phyloP scores from a whole-genome alignment of 2,329 filamentous ascomycete species.

The Alternaria sp. region DNA sequence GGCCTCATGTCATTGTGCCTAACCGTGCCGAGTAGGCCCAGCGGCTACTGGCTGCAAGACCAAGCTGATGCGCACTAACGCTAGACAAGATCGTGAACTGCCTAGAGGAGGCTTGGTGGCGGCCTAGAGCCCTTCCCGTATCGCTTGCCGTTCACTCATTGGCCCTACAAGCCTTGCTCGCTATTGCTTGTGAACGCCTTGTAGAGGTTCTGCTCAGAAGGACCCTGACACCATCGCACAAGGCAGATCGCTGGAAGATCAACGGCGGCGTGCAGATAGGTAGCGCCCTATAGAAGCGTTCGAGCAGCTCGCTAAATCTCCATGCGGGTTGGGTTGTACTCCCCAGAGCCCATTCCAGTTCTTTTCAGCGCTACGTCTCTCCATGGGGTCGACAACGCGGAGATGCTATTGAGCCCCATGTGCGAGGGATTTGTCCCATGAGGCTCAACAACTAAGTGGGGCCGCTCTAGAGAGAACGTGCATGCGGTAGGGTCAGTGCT shows the following conservation, averaged over 20 bases:
- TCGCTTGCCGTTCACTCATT: constrained; percentile 8
- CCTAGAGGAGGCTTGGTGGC: constrained; percentile 13
- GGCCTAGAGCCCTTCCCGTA: constrained; percentile 2
- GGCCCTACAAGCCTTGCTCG: constrained; percentile 11
- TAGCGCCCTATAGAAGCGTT: constrained; percentile 1
- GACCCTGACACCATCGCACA: constrained; percentile 5
- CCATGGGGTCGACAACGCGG: constrained; percentile 36
- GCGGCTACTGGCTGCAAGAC: constrained; percentile 22
- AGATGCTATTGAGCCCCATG: constrained; percentile 32
- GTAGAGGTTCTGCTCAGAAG: constrained; percentile 5
- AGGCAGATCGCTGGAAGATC: constrained; percentile 9
- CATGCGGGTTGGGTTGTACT: constrained; percentile 2
- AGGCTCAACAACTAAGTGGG: constrained; percentile 42
- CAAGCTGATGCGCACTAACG: constrained; percentile 12
- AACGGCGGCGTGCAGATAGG: constrained; percentile 13
- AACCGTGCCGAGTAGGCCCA: constrained; percentile 13
- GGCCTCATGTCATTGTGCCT: constrained; percentile 16
- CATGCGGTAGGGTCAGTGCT: constrained; percentile 12
- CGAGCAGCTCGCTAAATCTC: neutral
- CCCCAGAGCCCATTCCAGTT: constrained; percentile 16
- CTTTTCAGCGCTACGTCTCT: constrained; percentile 25
- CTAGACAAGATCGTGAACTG: constrained; percentile 15
- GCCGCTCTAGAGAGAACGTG: constrained; percentile 15
- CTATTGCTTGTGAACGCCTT: constrained; percentile 13
- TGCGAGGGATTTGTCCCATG: constrained; percentile 29